phyloP scores from a whole-genome alignment of 345 rosid genomes.

The Gynandropsis gynandra region DNA sequence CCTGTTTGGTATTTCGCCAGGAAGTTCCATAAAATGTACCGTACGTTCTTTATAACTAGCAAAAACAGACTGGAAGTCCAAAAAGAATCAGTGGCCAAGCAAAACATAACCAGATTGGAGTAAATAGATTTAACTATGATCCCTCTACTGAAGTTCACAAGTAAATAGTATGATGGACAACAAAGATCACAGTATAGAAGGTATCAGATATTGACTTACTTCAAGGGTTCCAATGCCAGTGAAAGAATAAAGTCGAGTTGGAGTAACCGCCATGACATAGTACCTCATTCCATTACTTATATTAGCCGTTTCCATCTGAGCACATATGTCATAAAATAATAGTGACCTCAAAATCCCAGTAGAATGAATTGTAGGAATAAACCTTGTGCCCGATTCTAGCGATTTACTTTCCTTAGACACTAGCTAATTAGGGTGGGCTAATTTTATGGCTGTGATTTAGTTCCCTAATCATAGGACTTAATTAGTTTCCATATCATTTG shows the following conservation, averaged over 20 bases:
- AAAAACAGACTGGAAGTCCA: slow-evolving; percentile 66
- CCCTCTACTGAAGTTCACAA: slow-evolving; percentile 5
- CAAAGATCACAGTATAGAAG: neutral
- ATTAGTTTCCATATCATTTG: no score
- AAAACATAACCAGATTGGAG: no score
- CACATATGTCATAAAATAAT: slow-evolving; percentile 16
- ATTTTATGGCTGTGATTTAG: no score
- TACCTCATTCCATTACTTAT: slow-evolving; percentile 66
- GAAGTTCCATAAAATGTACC: slow-evolving; percentile 98
- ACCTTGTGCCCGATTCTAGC: no score
- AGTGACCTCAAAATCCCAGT: neutral
- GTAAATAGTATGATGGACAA: slow-evolving; percentile 1
- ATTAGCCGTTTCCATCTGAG: slow-evolving; percentile 88
- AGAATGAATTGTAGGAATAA: neutral
- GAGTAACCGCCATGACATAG: slow-evolving; percentile 99
- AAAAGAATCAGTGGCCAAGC: no score
- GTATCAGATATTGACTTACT: slow-evolving; percentile 43
- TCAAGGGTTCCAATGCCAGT: slow-evolving; percentile 91
- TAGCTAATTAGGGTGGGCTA: no score
- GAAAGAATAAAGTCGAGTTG: slow-evolving; percentile 89
- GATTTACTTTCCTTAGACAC: no score
- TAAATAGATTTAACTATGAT: slow-evolving; percentile 4
- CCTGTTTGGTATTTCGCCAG: slow-evolving; percentile 98
- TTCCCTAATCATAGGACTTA: no score
- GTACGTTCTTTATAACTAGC: slow-evolving; percentile 83